Conservation (phyloP, 257 asterid genomes). For the Mitragyna speciosa region DNA sequence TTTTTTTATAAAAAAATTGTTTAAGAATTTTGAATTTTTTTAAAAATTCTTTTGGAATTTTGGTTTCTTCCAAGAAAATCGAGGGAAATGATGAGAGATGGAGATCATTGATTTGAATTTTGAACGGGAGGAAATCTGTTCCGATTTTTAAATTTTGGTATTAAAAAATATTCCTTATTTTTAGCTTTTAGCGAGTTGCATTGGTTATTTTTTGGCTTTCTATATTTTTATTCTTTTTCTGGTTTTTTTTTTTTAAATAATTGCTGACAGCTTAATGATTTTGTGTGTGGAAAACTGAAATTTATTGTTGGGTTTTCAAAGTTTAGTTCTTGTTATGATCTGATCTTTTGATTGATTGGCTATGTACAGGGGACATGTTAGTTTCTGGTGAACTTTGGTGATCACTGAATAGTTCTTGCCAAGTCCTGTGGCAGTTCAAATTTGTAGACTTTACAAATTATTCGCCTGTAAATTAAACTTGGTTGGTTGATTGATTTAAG, state of each 20-base stretch:
- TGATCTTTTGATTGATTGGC: constrained; percentile 6
- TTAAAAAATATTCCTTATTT: background rate
- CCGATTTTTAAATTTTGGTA: background rate
- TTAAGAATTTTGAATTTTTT: background rate
- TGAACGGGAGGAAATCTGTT: background rate
- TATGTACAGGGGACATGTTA: constrained; percentile 14
- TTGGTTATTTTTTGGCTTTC: background rate
- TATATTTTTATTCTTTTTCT: background rate
- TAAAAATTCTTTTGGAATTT: background rate
- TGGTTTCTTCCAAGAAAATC: background rate
- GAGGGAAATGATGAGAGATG: background rate
- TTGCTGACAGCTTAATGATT: background rate
- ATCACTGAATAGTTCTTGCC: background rate
- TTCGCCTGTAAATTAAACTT: background rate
- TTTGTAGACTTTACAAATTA: background rate
- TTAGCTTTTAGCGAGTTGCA: background rate
- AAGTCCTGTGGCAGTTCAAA: constrained; percentile 3
- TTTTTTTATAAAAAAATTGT: too few species aligned
- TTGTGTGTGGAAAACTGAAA: background rate
- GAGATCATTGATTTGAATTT: constrained; percentile 1
- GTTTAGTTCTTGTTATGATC: background rate
- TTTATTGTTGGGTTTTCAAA: too few species aligned
- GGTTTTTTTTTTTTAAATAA: background rate
- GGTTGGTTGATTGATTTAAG: constrained; percentile 12
- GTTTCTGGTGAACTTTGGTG: constrained; percentile 7